These are phyloP conservation scores for Dothiorella sarmentorum DNA, from an alignment of 2,329 filamentous ascomycete genomes.

Conservation along the genomic window DNA sequence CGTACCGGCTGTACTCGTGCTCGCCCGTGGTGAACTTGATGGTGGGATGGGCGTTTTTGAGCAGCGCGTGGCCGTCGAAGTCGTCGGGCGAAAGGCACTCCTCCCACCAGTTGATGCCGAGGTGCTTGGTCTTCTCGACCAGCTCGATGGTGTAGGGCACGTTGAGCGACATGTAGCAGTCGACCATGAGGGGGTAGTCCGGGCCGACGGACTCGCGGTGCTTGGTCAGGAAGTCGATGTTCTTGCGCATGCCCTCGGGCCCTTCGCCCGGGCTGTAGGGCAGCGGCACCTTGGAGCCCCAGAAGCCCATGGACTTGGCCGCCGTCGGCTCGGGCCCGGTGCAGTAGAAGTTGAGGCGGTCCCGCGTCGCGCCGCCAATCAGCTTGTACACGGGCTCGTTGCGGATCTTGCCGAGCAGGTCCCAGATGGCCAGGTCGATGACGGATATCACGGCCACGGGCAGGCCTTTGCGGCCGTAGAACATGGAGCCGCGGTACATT, in stretches of 20 bases:
- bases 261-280: slow-evolving; percentile 90
- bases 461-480: slow-evolving; percentile 91
- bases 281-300: slow-evolving; percentile 83
- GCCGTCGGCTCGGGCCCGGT: slow-evolving; percentile 80
- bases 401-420: slow-evolving; percentile 84
- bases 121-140: slow-evolving; percentile 74
- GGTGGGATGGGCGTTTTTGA: slow-evolving; percentile 86
- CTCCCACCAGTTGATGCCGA: slow-evolving; percentile 97
- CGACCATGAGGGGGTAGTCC: slow-evolving; percentile 89
- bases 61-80: slow-evolving; percentile 81
- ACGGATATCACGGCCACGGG: slow-evolving; percentile 89
- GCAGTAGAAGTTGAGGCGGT: slow-evolving; percentile 88
- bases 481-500: slow-evolving; percentile 95
- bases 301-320: slow-evolving; percentile 83
- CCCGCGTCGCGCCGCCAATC: slow-evolving; percentile 84
- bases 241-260: slow-evolving; percentile 76
- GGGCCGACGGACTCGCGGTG: slow-evolving; percentile 82
- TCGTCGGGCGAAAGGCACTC: slow-evolving; percentile 90
- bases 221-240: slow-evolving; percentile 81
- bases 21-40: slow-evolving; percentile 95
- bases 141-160: slow-evolving; percentile 91
- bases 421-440: slow-evolving; percentile 90
- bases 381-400: slow-evolving; percentile 93
- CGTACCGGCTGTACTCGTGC: slow-evolving; percentile 91
- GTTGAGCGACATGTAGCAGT: slow-evolving; percentile 96